Evolutionary conservation across 352 stramenopile genomes (phyloP).

Genomic region (Pythium biforme): DNA sequence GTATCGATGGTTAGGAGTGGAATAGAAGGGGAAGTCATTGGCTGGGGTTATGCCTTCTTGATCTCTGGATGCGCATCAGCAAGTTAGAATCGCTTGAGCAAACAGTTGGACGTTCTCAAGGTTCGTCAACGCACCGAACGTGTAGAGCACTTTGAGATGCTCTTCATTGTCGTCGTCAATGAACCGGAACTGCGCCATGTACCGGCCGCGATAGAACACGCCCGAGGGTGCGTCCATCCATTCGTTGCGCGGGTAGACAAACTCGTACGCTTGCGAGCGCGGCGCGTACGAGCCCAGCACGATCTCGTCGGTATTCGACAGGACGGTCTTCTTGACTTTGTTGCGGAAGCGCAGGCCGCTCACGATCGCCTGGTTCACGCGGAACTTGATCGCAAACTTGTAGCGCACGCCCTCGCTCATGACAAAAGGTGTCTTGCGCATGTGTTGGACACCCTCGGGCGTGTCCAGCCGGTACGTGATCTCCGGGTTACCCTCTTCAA

Average conservation of each 20-base stretch:
- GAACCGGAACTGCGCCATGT: slow-evolving; percentile 78
- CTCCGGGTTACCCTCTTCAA: slow-evolving; percentile 63
- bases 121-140: slow-evolving; percentile 54
- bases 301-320: slow-evolving; percentile 74
- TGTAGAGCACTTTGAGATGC: slow-evolving; percentile 76
- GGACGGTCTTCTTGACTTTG: slow-evolving; percentile 83
- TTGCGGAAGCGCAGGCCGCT: slow-evolving; percentile 84
- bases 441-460: slow-evolving; percentile 56
- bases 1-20: no score
- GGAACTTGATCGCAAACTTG: slow-evolving; percentile 83
- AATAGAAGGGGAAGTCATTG: no score
- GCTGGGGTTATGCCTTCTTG: slow-evolving; percentile 47
- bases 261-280: slow-evolving; percentile 69
- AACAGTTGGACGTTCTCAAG: no score
- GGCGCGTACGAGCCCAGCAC: slow-evolving; percentile 85
- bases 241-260: slow-evolving; percentile 74
- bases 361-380: slow-evolving; percentile 84
- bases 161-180: slow-evolving; percentile 64
- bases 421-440: slow-evolving; percentile 69
- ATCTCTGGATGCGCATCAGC: slow-evolving; percentile 48
- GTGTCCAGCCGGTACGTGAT: slow-evolving; percentile 80
- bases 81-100: no score
- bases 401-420: slow-evolving; percentile 79
- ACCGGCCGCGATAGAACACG: slow-evolving; percentile 87
- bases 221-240: slow-evolving; percentile 84